phyloP scores from a whole-genome alignment of 2,329 filamentous ascomycete species.

The Cordyceps fumosorosea region DNA sequence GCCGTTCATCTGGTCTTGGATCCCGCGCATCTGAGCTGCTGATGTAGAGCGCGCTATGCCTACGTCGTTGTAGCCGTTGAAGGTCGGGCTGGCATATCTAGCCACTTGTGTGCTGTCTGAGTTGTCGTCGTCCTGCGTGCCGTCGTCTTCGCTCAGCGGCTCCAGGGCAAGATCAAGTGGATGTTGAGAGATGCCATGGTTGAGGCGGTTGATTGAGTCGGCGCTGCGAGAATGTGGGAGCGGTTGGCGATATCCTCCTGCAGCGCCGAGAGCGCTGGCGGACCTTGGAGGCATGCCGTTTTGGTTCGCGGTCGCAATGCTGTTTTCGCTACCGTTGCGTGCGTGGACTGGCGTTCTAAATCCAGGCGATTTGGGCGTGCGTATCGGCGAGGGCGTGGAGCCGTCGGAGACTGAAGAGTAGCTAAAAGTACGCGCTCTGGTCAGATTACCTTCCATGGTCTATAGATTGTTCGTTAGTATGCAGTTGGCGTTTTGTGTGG shows the following conservation, averaged over 20 bases:
- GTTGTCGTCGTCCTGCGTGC: constrained; percentile 24
- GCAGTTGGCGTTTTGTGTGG: neutral
- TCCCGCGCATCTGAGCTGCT: constrained; percentile 61
- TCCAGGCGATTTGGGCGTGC: constrained; percentile 23
- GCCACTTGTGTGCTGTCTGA: constrained; percentile 28
- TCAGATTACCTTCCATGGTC: constrained; percentile 92
- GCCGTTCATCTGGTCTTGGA: constrained; percentile 80
- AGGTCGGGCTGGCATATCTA: constrained; percentile 39
- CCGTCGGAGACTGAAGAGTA: constrained; percentile 36
- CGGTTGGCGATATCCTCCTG: constrained; percentile 51
- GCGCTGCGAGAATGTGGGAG: constrained; percentile 37
- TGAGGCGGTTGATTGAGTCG: constrained; percentile 30
- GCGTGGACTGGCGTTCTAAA: constrained; percentile 18
- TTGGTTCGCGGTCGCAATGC: constrained; percentile 17
- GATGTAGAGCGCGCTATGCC: constrained; percentile 61
- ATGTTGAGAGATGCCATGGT: constrained; percentile 33
- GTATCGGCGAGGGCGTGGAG: constrained; percentile 47
- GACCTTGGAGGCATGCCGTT: constrained; percentile 46
- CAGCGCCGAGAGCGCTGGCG: constrained; percentile 56
- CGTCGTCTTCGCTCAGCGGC: constrained; percentile 48
- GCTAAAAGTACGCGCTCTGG: constrained; percentile 64
- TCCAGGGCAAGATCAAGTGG: constrained; percentile 41
- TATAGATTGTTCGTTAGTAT: constrained; percentile 29
- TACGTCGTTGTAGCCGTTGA: constrained; percentile 34
- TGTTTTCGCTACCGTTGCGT: constrained; percentile 28